Percentiles rank a stretch among this genome's conserved stretches.
phyloP scores from a whole-genome alignment of 1,284 basidiomycete genomes.

The Tilletia indica region DNA sequence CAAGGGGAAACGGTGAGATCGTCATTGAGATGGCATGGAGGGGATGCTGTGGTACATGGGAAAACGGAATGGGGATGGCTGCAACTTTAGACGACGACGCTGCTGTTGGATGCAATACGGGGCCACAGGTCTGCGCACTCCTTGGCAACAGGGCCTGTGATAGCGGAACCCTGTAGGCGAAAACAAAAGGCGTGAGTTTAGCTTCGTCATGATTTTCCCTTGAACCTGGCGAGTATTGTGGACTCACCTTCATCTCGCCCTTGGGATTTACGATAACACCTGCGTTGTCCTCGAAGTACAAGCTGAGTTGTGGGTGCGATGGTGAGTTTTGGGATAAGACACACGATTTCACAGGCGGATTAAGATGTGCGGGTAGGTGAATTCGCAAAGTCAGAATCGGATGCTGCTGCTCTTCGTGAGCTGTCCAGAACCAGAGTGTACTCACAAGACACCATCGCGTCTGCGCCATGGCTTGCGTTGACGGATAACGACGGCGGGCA shows the following conservation, averaged over 20 bases:
- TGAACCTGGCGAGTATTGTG: too few relatives aligned
- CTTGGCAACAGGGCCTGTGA: conserved; percentile 95
- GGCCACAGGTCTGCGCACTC: conserved; percentile 99
- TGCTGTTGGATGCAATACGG: conserved; percentile 93
- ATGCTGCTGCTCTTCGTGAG: too few relatives aligned
- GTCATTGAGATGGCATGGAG: too few relatives aligned
- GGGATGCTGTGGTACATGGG: too few relatives aligned
- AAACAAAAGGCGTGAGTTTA: too few relatives aligned
- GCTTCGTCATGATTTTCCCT: too few relatives aligned
- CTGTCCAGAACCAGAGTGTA: neutral
- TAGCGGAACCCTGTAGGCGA: conserved; percentile 65
- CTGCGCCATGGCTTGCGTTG: conserved; percentile 99
- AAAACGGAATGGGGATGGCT: neutral
- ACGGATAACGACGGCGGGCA: conserved; percentile 94
- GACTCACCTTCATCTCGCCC: conserved; percentile 88
- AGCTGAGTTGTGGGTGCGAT: too few relatives aligned
- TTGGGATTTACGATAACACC: conserved; percentile 76
- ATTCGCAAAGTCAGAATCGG: too few relatives aligned
- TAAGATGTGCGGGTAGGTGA: too few relatives aligned
- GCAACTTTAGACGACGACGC: conserved; percentile 77
- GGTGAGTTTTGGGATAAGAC: too few relatives aligned
- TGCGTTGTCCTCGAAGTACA: conserved; percentile 78
- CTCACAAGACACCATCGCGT: conserved; percentile 83
- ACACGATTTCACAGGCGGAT: too few relatives aligned
- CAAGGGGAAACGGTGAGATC: too few relatives aligned